Percentiles rank a stretch among this genome's conserved stretches.
Conservation (phyloP, 78 protist genomes). For the Dictyostelium purpureum region DNA sequence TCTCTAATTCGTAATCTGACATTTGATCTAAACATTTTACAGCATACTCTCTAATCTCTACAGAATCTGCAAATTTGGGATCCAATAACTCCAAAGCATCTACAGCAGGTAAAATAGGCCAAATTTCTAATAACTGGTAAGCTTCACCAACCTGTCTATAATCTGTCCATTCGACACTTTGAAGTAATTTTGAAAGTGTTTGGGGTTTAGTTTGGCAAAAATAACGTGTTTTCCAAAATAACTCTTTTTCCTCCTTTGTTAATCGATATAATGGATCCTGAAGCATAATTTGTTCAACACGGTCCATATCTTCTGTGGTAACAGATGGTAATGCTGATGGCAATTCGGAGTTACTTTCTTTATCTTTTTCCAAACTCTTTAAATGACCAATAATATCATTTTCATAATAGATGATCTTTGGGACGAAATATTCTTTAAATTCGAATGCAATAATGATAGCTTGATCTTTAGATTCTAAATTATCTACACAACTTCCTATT, state of each 20-base stretch:
- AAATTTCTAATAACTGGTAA: conserved; percentile 26
- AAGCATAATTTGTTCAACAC: conserved; percentile 14
- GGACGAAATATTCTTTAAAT: conserved; percentile 31
- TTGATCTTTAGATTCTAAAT: conserved; percentile 58
- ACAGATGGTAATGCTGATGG: background rate
- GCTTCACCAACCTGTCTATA: conserved; percentile 83
- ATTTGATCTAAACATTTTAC: conserved; percentile 85
- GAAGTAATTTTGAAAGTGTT: conserved; percentile 92
- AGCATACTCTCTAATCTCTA: conserved; percentile 87
- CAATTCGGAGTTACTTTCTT: background rate
- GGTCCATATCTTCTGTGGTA: conserved; percentile 7
- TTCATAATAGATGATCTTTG: conserved; percentile 22
- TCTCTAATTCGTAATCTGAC: conserved; percentile 83
- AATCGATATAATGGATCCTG: conserved; percentile 76
- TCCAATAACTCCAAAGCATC: conserved; percentile 90
- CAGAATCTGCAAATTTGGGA: conserved; percentile 83
- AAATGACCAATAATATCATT: background rate
- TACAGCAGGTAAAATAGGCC: conserved; percentile 62
- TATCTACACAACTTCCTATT: conserved; percentile 71
- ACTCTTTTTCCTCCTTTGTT: conserved; percentile 40
- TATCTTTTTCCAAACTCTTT: background rate
- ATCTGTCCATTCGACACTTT: conserved; percentile 82
- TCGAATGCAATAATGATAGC: conserved; percentile 57
- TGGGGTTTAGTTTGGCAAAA: conserved; percentile 60
- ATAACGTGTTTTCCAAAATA: conserved; percentile 63